Evolutionary conservation across 169 alveolate genomes (phyloP), one percentile per base, ranked within the genome.

Genomic region (Nephromyces sp.): DNA sequence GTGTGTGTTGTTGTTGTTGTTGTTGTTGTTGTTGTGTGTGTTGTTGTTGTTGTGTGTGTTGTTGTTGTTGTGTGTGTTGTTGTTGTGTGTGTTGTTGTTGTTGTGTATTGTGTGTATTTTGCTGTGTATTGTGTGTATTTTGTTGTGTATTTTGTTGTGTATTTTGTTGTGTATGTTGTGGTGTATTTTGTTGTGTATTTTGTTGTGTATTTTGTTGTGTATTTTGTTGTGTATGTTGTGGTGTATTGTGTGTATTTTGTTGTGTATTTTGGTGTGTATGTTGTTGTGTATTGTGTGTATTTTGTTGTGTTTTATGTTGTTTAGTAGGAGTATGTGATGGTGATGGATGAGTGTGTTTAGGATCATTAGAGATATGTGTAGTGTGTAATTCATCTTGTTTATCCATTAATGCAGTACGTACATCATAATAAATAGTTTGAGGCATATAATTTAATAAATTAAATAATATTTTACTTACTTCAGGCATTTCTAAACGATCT

Each of bases 401-500:
- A 28, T 81, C 87, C 63, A 81, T 65, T 68, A 74, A 81, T 8
- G 67, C 82, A 24, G 85, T 62, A 28, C 87, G 69, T 33, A 81
- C 53, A 52, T 81, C 82, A 31, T 77, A 81, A 34, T 81, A 81
- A 32, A 81, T 69, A 15, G 81, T 66, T 63, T 81, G 87, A 21
- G 87, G 87, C 29, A 70, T 68, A 31, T 72, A 73, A n/a, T 65
- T 53, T 31, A 78, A 43, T 32, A 81, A 57, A 22, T 51, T 57
- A 72, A 74, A 77, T 29, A 81, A 66, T n/a, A 81, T 53, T 29
- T 62, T 72, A 30, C 70, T 53, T 28, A 78, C 15, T n/a, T 76
- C 87, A 6, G 77, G 76, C 6, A 80, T 81, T 66, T 81, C 87
- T 70, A 72, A 53, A 25, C 87, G 77, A 22, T 81, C 87, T 24